Evolutionary conservation across 176 grass and related monocot genomes (phyloP).

Genomic region (Poa annua): DNA sequence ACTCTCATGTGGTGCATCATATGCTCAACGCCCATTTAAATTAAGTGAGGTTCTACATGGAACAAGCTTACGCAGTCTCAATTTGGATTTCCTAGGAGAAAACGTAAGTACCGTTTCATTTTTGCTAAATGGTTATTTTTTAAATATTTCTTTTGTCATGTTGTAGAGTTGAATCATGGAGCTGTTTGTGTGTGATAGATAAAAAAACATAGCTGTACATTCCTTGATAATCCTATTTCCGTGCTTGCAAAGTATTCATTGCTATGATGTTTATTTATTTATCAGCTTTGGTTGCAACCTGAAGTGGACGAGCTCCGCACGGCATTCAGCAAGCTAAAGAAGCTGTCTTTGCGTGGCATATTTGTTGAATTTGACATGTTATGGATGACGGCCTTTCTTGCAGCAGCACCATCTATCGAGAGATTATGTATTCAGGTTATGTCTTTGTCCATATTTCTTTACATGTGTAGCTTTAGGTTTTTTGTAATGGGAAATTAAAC

Average conservation of each 20-base stretch:
- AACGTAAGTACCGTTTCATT: not conserved
- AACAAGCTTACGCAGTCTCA: not conserved
- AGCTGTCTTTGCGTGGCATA: not conserved
- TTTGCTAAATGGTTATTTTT: too few relatives aligned
- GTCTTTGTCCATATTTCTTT: not conserved
- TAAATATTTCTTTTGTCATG: too few relatives aligned
- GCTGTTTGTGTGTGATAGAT: too few relatives aligned
- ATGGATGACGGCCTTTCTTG: not conserved
- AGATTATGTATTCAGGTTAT: not conserved
- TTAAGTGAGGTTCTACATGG: constrained; percentile 26
- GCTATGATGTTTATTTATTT: not conserved
- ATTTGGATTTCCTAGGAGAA: constrained; percentile 24
- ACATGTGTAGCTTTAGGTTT: not conserved
- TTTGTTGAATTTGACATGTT: not conserved
- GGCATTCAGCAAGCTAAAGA: not conserved
- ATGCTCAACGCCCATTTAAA: not conserved
- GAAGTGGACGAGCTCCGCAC: not conserved
- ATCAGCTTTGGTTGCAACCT: constrained; percentile 15
- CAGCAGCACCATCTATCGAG: not conserved
- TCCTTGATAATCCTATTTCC: not conserved
- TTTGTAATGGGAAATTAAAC: not conserved
- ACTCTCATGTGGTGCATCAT: not conserved
- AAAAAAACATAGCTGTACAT: too few relatives aligned
- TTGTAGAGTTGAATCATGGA: too few relatives aligned
- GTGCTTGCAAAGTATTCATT: not conserved